Evolutionary conservation across 768 basidiomycete genomes (phyloP), one percentile per base, ranked within the genome.

Genomic region (Pleurotus pulmonarius): DNA sequence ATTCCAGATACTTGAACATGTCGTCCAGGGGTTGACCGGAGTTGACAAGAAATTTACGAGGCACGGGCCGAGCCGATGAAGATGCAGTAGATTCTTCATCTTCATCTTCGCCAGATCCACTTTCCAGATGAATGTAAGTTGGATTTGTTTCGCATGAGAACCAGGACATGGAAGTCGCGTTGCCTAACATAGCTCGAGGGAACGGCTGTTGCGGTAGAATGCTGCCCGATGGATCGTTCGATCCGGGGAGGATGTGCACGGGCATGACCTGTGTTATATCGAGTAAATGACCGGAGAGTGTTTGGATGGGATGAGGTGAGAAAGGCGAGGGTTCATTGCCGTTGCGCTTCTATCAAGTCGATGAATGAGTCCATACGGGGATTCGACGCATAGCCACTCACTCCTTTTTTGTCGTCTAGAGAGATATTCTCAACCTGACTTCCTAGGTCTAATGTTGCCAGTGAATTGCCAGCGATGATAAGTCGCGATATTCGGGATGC

Each of bases 21-120:
- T 99, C 97, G 67, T 98, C 90, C 18, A 98, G 65, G 4, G 94
- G 89, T 69, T 99, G 97, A 4, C 97, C 97, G 22, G 92, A 89
- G 52, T 90, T 89, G n/a, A 87, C 82, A 40, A 99, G 74, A 44
- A 98, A 72, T 20, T 85, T 88, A 56, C 83, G 78, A 48, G 72
- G 67, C 39, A 76, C 61, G 1, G 65, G 46, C 38, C 68, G 59
- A 54, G 63, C 49, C 40, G 25, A 52, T 54, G 58, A 16, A 13
- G 55, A 46, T 55, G 29, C 49, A 44, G 58, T 44, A 9, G 61
- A 39, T 20, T 49, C 47, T n/a, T 60, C 59, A 20, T 56, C 56
- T 57, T 73, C 67, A n/a, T 69, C 57, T n/a, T 34, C 29, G n/a
- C 69, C 64, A 20, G 69, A 68, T 22, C 72, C 77, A 60, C 80